phyloP scores from a whole-genome alignment of 164 flowering plant species.

The Nelumbo lutea region DNA sequence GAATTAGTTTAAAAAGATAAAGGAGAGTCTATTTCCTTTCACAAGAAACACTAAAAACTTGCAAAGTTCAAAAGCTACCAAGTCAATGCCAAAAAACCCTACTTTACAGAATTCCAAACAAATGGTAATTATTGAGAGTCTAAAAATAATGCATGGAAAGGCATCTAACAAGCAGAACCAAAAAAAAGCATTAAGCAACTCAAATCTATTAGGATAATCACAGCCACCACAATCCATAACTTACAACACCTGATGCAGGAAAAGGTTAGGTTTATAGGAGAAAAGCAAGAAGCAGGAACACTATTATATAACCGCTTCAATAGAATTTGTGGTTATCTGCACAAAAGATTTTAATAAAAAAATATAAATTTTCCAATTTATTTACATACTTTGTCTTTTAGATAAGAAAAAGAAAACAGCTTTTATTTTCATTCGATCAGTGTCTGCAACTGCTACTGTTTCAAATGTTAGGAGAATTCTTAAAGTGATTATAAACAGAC shows the following conservation, averaged over 20 bases:
- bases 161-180: background rate
- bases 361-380: background rate
- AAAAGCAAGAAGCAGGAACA: no score
- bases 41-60: background rate
- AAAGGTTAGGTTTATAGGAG: no score
- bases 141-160: no score
- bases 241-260: no score
- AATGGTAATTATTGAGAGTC: background rate
- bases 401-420: background rate
- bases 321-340: background rate
- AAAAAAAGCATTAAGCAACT: no score
- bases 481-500: conserved; percentile 13
- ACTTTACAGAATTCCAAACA: background rate
- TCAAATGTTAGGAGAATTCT: background rate
- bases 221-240: no score
- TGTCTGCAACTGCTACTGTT: background rate
- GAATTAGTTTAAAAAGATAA: background rate
- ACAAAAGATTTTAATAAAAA: background rate
- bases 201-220: no score
- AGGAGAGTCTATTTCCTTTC: background rate
- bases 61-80: no score
- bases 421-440: no score
- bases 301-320: no score
- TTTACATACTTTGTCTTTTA: background rate
- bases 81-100: background rate